Base-by-base conservation (phyloP, 2,329 filamentous ascomycete species). In the Cercospora beticola region DNA sequence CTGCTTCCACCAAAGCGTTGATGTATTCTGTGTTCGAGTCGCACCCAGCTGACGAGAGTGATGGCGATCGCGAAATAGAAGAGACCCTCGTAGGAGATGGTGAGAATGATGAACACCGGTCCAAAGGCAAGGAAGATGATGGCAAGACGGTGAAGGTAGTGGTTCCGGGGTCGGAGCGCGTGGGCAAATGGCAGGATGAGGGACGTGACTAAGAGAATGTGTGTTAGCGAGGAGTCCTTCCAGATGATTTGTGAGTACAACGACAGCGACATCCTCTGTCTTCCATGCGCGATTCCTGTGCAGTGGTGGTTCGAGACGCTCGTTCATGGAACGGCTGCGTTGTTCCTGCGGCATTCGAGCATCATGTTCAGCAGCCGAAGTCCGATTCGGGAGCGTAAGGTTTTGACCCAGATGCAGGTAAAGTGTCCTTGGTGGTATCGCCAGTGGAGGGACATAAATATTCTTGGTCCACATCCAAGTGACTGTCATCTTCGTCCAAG, bases 51-150 rank as follows among this genome's bases (percentile, higher is more conserved):
- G 62, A 97, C 85, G 5, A 99, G 83, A 23, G 90, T 92, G 64
- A 91, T 83, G 76, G 90, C 93, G 80, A 97, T 99, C 10, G 90
- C 89, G 68, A 97, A 88, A 80, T 98, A 99, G 80, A 99, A 99
- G 2, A 99, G 85, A 0, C 94, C 94, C 80, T 99, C 95, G 81
- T 97, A 99, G 0, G 94, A 97, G 74, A 98, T 97, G 7, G 94
- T 97, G 62, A 99, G 87, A 76, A 99, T 94, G 77, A 99, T 91
- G 80, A 98, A 99, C 1, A 91, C 91, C 0, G 95, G 95, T 0
- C 94, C 91, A 78, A 96, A 98, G 5, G 94, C 92, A 60, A 99
- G 85, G 82, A 98, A 99, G 64, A 97, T 89, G 74, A 97, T 88
- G 73, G 94, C 86, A 4, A 99, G 84, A 26, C 94, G 90, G 79